Percentiles rank a stretch among this genome's conserved stretches.
These are phyloP conservation scores for Hirsutella rhossiliensis DNA, from an alignment of 2,329 filamentous ascomycete species.

Conservation along the genomic window DNA sequence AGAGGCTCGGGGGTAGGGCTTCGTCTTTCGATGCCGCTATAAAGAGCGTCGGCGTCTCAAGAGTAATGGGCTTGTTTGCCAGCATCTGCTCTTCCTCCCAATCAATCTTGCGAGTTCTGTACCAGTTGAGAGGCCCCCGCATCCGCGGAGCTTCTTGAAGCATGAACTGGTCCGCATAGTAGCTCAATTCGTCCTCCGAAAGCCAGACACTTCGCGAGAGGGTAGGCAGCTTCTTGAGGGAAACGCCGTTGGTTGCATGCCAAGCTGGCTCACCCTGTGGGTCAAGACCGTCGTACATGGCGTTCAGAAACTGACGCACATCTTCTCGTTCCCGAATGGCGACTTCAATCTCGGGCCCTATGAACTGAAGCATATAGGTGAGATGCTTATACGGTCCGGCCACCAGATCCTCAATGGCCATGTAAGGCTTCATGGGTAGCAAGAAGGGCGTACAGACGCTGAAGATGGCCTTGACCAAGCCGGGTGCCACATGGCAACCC, in stretches of 20 bases:
- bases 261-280: slow-evolving; percentile 46
- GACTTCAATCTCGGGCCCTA: slow-evolving; percentile 52
- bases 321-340: slow-evolving; percentile 43
- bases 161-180: background rate
- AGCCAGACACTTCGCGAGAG: background rate
- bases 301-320: slow-evolving; percentile 58
- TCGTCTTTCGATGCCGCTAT: slow-evolving; percentile 59
- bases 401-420: slow-evolving; percentile 47
- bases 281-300: slow-evolving; percentile 55
- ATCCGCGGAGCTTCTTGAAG: background rate
- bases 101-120: background rate
- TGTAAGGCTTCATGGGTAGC: slow-evolving; percentile 37
- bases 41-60: slow-evolving; percentile 59
- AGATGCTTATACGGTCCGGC: slow-evolving; percentile 38
- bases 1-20: slow-evolving; percentile 62
- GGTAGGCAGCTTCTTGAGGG: background rate
- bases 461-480: slow-evolving; percentile 64
- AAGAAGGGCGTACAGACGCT: slow-evolving; percentile 67
- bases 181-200: background rate
- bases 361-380: slow-evolving; percentile 74
- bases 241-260: slow-evolving; percentile 40
- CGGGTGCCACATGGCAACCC: slow-evolving; percentile 62
- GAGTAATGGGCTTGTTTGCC: slow-evolving; percentile 40
- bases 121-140: background rate
- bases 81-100: slow-evolving; percentile 57